Base-by-base conservation (phyloP, 345 rosid species). In the Moricandia arvensis region DNA sequence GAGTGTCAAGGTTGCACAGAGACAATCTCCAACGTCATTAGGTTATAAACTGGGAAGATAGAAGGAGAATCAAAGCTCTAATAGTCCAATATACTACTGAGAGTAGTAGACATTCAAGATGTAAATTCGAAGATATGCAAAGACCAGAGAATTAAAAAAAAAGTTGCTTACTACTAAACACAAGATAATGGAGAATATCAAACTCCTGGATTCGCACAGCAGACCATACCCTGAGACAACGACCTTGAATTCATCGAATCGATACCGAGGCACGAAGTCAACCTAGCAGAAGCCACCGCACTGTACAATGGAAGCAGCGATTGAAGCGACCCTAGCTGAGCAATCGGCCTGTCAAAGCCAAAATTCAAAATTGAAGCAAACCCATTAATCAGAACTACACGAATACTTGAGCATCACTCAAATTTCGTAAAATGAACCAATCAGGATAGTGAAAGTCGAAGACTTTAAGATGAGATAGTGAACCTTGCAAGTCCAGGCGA, bases 181-280 rank as follows among this genome's bases (percentile, higher is more conserved):
- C 76, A 84, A 69, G 83, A 84, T 81, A 79, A 83, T 47, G 87
- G 67, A 71, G 80, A 80, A 58, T 71, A 86, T 91, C 97, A 93
- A 90, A 90, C 98, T 82, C 97, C 97, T 78, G 96, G 97, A 75
- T 91, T 87, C 58, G 96, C 98, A 89, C 86, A 86, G 92, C 93
- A 88, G 70, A 93, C 83, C 98, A 87, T 91, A 91, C 96, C 98
- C 98, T 91, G 98, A 82, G 94, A 90, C 88, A 91, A 79, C 30
- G 97, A 93, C 83, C 96, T 86, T 16, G 96, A 88, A 66, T 85
- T 84, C 73, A 54, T 83, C 16, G 96, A 78, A 84, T 93, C 94
- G 30, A 87, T 75, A 72, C 98, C 93, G 2, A 93, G 96, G 83
- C 97, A 90, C 4, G 97, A 91, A 17, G 94, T 90, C 67, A 91